These are phyloP conservation scores for Euphorbia pulcherrima DNA, from an alignment of 345 rosid species.

Conservation along the genomic window DNA sequence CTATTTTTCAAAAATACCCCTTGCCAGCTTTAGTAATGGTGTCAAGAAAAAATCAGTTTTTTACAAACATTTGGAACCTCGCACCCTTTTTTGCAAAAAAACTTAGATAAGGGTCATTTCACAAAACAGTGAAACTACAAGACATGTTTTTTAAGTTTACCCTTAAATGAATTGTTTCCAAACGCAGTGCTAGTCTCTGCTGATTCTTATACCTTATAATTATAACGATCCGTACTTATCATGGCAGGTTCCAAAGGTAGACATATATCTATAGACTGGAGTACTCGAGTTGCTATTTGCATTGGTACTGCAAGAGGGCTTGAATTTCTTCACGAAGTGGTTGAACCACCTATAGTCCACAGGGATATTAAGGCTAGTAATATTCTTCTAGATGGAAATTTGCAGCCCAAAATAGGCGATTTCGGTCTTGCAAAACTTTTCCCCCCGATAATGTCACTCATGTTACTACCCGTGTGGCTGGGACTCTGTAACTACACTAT, in stretches of 20 bases:
- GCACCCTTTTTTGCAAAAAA: too few species aligned
- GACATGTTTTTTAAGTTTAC: too few species aligned
- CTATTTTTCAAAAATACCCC: too few species aligned
- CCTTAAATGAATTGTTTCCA: too few species aligned
- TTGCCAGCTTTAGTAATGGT: too few species aligned
- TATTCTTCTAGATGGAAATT: slow-evolving; percentile 54
- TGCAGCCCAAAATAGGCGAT: slow-evolving; percentile 67
- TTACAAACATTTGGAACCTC: too few species aligned
- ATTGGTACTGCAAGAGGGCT: slow-evolving; percentile 63
- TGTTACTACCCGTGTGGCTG: slow-evolving; percentile 72
- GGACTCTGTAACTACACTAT: slow-evolving; percentile 55
- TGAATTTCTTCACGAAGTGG: slow-evolving; percentile 65
- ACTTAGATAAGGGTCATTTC: too few species aligned
- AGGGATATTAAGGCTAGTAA: slow-evolving; percentile 82
- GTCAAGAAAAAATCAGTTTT: too few species aligned
- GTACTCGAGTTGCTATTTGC: slow-evolving; percentile 54
- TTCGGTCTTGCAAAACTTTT: slow-evolving; percentile 76
- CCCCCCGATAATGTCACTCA: slow-evolving; percentile 74
- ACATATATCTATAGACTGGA: slow-evolving; percentile 48
- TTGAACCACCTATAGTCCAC: slow-evolving; percentile 59
- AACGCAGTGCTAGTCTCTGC: too few species aligned
- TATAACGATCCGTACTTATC: neutral
- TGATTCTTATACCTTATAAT: too few species aligned
- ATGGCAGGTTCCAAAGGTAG: slow-evolving; percentile 53
- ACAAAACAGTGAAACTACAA: too few species aligned